Evolutionary conservation across 2,329 filamentous ascomycete species (phyloP).

Genomic region (Seiridium cupressi): DNA sequence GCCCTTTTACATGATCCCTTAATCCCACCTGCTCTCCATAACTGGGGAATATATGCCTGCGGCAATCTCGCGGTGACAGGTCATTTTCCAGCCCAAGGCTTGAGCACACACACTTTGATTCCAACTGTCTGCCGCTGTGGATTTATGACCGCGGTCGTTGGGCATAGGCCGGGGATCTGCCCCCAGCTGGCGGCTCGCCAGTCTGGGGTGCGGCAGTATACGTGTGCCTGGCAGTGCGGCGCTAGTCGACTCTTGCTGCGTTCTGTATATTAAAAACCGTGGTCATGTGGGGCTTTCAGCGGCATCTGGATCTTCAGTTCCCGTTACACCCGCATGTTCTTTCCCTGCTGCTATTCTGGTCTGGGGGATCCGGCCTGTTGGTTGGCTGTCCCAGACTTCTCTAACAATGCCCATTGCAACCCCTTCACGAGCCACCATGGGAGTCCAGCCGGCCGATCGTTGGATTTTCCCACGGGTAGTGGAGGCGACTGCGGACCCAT

Average conservation of each 20-base stretch:
- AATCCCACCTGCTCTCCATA: conserved; percentile 1
- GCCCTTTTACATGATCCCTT: conserved; percentile 1
- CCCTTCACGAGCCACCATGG: not conserved
- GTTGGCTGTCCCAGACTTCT: conserved; percentile 1
- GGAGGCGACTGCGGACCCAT: not conserved
- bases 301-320: conserved; percentile 18
- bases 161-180: conserved; percentile 1
- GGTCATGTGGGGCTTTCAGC: conserved; percentile 22
- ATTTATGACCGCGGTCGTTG: not conserved
- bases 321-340: conserved; percentile 10
- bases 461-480: not conserved
- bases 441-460: not conserved
- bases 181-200: conserved; percentile 7
- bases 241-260: conserved; percentile 22
- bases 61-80: conserved; percentile 4
- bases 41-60: not conserved
- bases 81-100: not conserved
- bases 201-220: conserved; percentile 16
- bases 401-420: conserved; percentile 7
- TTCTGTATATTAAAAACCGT: conserved; percentile 25
- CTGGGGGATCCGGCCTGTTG: not conserved
- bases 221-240: conserved; percentile 20
- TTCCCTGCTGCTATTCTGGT: not conserved
- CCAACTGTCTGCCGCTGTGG: too few relatives aligned
- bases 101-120: not conserved